Percentiles rank a stretch among this genome's conserved stretches.
Conservation (phyloP, 768 basidiomycete genomes). For the Phaeotremella skinneri region DNA sequence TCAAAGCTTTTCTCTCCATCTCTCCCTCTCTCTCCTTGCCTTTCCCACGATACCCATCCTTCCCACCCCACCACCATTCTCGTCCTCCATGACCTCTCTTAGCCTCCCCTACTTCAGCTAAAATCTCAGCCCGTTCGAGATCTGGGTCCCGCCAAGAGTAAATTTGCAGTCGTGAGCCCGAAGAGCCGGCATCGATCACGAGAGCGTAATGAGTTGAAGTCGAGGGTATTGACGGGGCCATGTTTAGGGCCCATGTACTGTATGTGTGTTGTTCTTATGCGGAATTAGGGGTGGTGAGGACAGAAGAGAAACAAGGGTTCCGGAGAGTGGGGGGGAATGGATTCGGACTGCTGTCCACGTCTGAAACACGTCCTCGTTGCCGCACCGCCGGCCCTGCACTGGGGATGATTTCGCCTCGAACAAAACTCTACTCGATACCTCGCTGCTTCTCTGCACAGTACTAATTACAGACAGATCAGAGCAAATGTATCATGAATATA, state of each 20-base stretch:
- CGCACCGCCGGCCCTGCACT: too few relatives aligned
- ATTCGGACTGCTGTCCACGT: too few relatives aligned
- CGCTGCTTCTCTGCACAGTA: too few relatives aligned
- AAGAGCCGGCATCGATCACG: slow-evolving; percentile 98
- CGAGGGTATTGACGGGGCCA: slow-evolving; percentile 44
- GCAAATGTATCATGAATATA: too few relatives aligned
- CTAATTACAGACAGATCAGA: too few relatives aligned
- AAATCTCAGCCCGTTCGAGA: slow-evolving; percentile 58
- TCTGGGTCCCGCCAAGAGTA: slow-evolving; percentile 93
- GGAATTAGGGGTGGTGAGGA: neutral
- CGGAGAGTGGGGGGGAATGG: too few relatives aligned
- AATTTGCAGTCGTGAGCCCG: slow-evolving; percentile 90
- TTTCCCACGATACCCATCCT: slow-evolving; percentile 51
- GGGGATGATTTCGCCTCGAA: too few relatives aligned
- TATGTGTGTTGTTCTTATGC: neutral
- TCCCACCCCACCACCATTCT: slow-evolving; percentile 78
- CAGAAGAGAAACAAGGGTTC: neutral
- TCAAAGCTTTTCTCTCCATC: slow-evolving; percentile 39
- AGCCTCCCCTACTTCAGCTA: slow-evolving; percentile 50
- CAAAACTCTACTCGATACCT: too few relatives aligned
- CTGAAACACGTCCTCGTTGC: too few relatives aligned
- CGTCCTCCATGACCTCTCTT: slow-evolving; percentile 34
- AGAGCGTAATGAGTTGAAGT: slow-evolving; percentile 54
- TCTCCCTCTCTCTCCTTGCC: slow-evolving; percentile 56
- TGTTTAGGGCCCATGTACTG: slow-evolving; percentile 3